phyloP scores from a whole-genome alignment of 768 basidiomycete genomes.

The Agaricus blazei region DNA sequence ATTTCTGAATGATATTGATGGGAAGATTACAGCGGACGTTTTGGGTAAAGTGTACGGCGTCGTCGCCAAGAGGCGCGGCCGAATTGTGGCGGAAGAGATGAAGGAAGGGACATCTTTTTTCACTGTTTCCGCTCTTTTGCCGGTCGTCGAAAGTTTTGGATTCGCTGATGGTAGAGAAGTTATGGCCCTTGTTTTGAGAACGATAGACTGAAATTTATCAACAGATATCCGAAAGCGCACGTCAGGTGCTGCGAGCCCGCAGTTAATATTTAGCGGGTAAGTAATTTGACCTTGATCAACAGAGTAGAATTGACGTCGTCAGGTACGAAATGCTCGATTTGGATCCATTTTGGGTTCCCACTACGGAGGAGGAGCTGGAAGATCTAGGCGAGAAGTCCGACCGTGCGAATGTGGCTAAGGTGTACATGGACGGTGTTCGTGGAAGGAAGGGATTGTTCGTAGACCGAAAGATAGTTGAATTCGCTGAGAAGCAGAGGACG shows the following conservation, averaged over 20 bases:
- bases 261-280: slow-evolving; percentile 93
- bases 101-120: slow-evolving; percentile 97
- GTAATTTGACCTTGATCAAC: slow-evolving; percentile 15
- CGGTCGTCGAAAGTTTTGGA: slow-evolving; percentile 96
- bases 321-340: slow-evolving; percentile 92
- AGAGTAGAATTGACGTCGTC: not conserved
- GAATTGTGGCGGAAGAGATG: slow-evolving; percentile 97
- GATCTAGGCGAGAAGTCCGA: slow-evolving; percentile 97
- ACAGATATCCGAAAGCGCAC: slow-evolving; percentile 93
- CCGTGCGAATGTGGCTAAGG: slow-evolving; percentile 86
- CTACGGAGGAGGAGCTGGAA: slow-evolving; percentile 94
- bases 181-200: not conserved
- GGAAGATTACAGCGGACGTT: slow-evolving; percentile 68
- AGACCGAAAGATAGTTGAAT: slow-evolving; percentile 90
- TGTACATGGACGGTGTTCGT: slow-evolving; percentile 87
- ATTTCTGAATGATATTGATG: slow-evolving; percentile 12
- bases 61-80: slow-evolving; percentile 84
- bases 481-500: slow-evolving; percentile 97
- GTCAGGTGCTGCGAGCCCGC: slow-evolving; percentile 95
- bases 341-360: slow-evolving; percentile 98
- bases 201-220: not conserved
- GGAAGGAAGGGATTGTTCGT: slow-evolving; percentile 95
- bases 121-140: slow-evolving; percentile 83
- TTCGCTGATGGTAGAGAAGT: slow-evolving; percentile 78
- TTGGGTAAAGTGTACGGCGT: slow-evolving; percentile 97